These are phyloP conservation scores for Microbotryum violaceum DNA, from an alignment of 1,284 basidiomycete species.

Conservation along the genomic window DNA sequence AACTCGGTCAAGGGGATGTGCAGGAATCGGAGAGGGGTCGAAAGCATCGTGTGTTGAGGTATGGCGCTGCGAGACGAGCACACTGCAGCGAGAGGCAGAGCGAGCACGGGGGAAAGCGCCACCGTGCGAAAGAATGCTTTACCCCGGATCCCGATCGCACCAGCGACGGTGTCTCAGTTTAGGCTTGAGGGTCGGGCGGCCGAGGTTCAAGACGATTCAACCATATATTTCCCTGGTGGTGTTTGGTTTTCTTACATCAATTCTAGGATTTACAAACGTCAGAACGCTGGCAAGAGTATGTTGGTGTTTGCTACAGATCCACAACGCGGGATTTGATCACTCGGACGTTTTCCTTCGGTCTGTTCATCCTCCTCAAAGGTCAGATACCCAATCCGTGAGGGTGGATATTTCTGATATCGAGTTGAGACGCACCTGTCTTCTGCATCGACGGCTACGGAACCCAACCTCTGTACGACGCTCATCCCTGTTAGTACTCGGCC, in stretches of 20 bases:
- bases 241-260: too few relatives aligned
- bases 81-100: background rate
- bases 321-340: constrained; percentile 60
- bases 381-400: constrained; percentile 9
- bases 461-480: constrained; percentile 49
- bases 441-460: constrained; percentile 65
- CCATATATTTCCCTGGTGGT: too few relatives aligned
- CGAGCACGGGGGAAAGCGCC: background rate
- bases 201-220: too few relatives aligned
- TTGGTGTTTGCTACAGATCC: constrained; percentile 9
- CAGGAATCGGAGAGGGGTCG: constrained; percentile 35
- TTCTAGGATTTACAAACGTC: too few relatives aligned
- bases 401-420: background rate
- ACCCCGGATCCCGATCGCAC: too few relatives aligned
- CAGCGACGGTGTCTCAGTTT: too few relatives aligned
- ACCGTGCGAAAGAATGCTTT: background rate
- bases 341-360: constrained; percentile 70
- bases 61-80: too few relatives aligned
- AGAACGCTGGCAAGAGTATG: too few relatives aligned
- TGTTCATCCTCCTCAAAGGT: constrained; percentile 36
- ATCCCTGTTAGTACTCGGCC: constrained; percentile 34
- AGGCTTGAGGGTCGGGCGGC: too few relatives aligned
- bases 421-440: constrained; percentile 61
- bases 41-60: constrained; percentile 4
- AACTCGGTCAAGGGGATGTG: constrained; percentile 31